Conservation (phyloP, 2,329 filamentous ascomycete species). For the Chrysosphaeria jannelii region DNA sequence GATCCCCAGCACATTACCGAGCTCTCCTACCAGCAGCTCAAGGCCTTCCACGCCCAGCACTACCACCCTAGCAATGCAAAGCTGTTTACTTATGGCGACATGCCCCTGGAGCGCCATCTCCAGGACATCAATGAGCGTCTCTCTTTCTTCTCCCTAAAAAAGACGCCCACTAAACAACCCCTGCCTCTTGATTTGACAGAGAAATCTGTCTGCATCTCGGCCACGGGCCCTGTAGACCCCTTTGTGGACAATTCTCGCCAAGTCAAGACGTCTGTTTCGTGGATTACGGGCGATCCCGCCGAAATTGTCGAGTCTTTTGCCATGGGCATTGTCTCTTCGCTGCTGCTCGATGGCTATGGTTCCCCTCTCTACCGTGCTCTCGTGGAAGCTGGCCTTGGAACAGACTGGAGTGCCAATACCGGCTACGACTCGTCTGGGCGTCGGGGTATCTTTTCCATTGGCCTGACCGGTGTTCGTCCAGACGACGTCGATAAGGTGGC, state of each 20-base stretch:
- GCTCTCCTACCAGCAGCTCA: slow-evolving; percentile 68
- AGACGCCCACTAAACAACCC: slow-evolving; percentile 39
- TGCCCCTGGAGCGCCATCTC: slow-evolving; percentile 58
- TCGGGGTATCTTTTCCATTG: slow-evolving; percentile 63
- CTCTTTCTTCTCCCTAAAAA: slow-evolving; percentile 37
- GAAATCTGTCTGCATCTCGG: slow-evolving; percentile 36
- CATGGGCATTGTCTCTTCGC: slow-evolving; percentile 46
- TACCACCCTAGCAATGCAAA: slow-evolving; percentile 97
- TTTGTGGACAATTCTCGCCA: slow-evolving; percentile 65
- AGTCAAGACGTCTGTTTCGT: slow-evolving; percentile 78
- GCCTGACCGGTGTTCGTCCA: slow-evolving; percentile 66
- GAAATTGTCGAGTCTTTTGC: slow-evolving; percentile 76
- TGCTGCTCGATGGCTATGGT: slow-evolving; percentile 82
- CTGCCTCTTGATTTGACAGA: slow-evolving; percentile 35
- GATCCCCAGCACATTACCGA: slow-evolving; percentile 93
- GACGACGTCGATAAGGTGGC: slow-evolving; percentile 52
- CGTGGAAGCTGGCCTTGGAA: slow-evolving; percentile 68
- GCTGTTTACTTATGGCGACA: slow-evolving; percentile 80
- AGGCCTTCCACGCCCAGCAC: slow-evolving; percentile 66
- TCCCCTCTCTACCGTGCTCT: slow-evolving; percentile 74
- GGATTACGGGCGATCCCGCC: slow-evolving; percentile 60
- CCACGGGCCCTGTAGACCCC: slow-evolving; percentile 62
- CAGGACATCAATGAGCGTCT: slow-evolving; percentile 49
- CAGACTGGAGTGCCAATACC: slow-evolving; percentile 82
- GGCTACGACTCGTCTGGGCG: slow-evolving; percentile 61